Evolutionary conservation across 768 basidiomycete species (phyloP).

Genomic region (Termitomyces sp.): DNA sequence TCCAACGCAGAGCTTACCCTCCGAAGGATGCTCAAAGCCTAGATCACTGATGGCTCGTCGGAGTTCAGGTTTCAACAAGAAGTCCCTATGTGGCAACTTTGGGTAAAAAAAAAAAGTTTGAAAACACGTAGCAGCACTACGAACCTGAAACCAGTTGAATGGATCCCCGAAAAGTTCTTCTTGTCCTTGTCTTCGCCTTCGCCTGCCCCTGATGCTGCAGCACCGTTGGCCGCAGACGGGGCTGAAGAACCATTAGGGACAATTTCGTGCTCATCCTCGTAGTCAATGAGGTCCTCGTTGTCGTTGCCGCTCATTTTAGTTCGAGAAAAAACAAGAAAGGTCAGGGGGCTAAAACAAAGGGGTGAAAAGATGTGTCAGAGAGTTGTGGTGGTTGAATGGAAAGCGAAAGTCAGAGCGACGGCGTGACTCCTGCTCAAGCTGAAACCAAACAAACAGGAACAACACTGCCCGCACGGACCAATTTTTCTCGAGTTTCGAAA

Average conservation of each 20-base stretch:
- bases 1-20: conserved; percentile 59
- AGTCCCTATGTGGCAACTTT: conserved; percentile 63
- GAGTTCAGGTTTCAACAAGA: conserved; percentile 95
- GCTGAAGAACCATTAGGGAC: conserved; percentile 56
- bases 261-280: conserved; percentile 88
- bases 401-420: conserved; percentile 20
- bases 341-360: background rate
- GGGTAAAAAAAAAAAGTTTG: conserved; percentile 16
- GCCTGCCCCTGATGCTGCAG: conserved; percentile 43
- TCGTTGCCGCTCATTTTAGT: conserved; percentile 75
- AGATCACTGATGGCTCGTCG: conserved; percentile 97
- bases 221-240: conserved; percentile 46
- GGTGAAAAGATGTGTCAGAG: conserved; percentile 16
- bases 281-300: conserved; percentile 92
- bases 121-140: conserved; percentile 20
- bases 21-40: conserved; percentile 99
- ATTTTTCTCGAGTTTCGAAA: background rate
- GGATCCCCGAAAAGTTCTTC: conserved; percentile 99
- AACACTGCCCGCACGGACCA: conserved; percentile 35
- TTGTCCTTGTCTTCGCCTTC: conserved; percentile 77
- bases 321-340: conserved; percentile 24
- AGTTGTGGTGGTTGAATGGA: conserved; percentile 25
- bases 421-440: conserved; percentile 25
- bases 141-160: conserved; percentile 99
- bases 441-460: conserved; percentile 25